A percentile compares a stretch with the other conserved stretches of the same genome.
Conservation (phyloP, 2,329 filamentous ascomycete species). For the Penicillium concentricum region DNA sequence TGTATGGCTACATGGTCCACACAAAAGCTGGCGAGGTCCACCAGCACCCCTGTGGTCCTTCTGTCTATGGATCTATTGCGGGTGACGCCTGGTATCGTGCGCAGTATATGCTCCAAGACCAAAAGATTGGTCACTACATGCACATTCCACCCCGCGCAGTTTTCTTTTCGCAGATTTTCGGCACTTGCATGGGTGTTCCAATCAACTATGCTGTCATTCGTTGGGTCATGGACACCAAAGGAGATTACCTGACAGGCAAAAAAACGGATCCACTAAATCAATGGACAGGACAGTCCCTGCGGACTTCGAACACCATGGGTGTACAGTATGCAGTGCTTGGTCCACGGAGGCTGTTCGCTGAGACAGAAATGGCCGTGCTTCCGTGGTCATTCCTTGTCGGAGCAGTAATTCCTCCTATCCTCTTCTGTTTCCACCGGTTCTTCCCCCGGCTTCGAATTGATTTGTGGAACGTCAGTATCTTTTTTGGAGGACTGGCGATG, state of each 20-base stretch:
- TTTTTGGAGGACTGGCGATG: conserved; percentile 55
- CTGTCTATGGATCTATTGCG: conserved; percentile 58
- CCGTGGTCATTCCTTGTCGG: conserved; percentile 36
- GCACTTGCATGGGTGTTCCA: conserved; percentile 58
- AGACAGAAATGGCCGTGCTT: conserved; percentile 31
- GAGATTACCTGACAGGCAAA: conserved; percentile 54
- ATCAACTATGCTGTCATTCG: conserved; percentile 62
- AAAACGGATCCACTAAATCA: conserved; percentile 57
- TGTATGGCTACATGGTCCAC: conserved; percentile 60
- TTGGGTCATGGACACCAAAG: conserved; percentile 59
- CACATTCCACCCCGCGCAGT: conserved; percentile 59
- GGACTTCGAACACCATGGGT: conserved; percentile 53
- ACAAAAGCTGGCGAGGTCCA: conserved; percentile 48
- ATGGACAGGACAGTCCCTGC: conserved; percentile 60
- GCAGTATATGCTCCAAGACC: conserved; percentile 60
- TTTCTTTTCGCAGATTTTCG: conserved; percentile 63
- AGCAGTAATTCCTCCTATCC: conserved; percentile 28
- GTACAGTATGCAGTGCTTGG: conserved; percentile 62
- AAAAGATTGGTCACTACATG: conserved; percentile 65
- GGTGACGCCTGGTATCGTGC: conserved; percentile 63
- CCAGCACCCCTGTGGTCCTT: conserved; percentile 59
- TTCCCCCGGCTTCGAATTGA: conserved; percentile 57
- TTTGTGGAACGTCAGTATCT: conserved; percentile 63
- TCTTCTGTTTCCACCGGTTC: conserved; percentile 53
- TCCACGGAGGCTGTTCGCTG: conserved; percentile 29